Percentiles rank a stretch among this genome's conserved stretches.
Evolutionary conservation across 179 eudicot species (phyloP).

Genomic region (Silene vulgaris): DNA sequence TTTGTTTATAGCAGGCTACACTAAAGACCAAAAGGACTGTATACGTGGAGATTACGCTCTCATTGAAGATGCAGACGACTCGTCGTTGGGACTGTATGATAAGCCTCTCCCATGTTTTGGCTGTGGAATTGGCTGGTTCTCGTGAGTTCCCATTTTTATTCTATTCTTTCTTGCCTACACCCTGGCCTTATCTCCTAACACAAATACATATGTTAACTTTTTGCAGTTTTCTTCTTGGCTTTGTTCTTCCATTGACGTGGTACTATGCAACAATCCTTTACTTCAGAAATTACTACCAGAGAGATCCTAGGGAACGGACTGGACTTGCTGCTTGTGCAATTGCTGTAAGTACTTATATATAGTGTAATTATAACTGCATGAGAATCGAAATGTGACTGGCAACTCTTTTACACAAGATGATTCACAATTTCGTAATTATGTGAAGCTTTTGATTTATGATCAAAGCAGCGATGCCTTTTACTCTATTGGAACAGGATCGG

Average conservation of each 20-base stretch:
- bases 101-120: constrained; percentile 46
- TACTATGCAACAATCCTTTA: constrained; percentile 44
- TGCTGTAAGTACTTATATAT: constrained; percentile 36
- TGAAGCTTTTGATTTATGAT: not conserved
- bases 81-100: constrained; percentile 42
- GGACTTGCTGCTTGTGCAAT: constrained; percentile 43
- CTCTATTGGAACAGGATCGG: too few relatives aligned
- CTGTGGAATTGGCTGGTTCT: constrained; percentile 53
- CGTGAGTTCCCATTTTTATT: constrained; percentile 28
- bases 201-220: constrained; percentile 8
- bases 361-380: not conserved
- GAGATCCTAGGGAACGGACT: constrained; percentile 47
- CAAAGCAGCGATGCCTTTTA: too few relatives aligned
- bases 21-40: constrained; percentile 29
- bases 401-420: not conserved
- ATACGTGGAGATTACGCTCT: constrained; percentile 30
- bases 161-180: not conserved
- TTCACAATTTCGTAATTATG: not conserved
- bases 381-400: not conserved
- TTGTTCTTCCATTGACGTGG: constrained; percentile 42
- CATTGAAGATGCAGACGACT: constrained; percentile 34
- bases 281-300: constrained; percentile 37
- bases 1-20: constrained; percentile 20
- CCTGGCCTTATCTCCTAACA: constrained; percentile 7
- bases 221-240: constrained; percentile 42